These are phyloP conservation scores for Helotiales sp. DNA, from an alignment of 2,329 filamentous ascomycete genomes.

Conservation along the genomic window DNA sequence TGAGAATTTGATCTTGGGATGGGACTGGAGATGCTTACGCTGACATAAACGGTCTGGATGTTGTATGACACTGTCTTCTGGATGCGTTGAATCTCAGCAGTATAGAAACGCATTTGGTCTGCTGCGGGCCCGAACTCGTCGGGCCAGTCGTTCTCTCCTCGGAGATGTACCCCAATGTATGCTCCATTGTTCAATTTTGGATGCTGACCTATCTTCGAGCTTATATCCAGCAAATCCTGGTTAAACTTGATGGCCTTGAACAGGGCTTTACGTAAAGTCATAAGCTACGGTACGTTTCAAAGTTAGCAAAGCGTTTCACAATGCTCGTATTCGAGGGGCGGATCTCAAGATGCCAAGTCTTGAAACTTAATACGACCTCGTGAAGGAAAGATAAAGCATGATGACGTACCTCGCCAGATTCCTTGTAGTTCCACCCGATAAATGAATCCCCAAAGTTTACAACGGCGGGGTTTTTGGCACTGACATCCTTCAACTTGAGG, in stretches of 20 bases:
- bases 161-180: conserved; percentile 36
- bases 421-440: conserved; percentile 33
- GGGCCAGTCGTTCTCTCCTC: conserved; percentile 37
- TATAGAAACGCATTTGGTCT: conserved; percentile 31
- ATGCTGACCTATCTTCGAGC: conserved; percentile 21
- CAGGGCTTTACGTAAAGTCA: conserved; percentile 30
- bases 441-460: conserved; percentile 33
- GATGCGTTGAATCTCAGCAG: conserved; percentile 24
- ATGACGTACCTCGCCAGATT: conserved; percentile 22
- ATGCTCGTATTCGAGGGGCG: not conserved
- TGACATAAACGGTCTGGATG: conserved; percentile 31
- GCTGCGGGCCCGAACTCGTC: conserved; percentile 21
- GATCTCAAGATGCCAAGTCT: not conserved
- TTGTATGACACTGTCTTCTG: not conserved
- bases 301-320: not conserved
- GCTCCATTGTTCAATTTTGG: conserved; percentile 22
- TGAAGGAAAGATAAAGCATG: not conserved
- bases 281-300: not conserved
- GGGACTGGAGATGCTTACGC: conserved; percentile 9
- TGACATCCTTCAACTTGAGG: conserved; percentile 16
- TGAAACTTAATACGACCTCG: not conserved
- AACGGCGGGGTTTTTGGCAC: conserved; percentile 19
- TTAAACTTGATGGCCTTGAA: conserved; percentile 34
- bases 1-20: not conserved
- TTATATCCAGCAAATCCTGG: conserved; percentile 21